Evolutionary conservation across 768 basidiomycete species (phyloP), one percentile per base, ranked within the genome.

Genomic region (Serendipita sp.): DNA sequence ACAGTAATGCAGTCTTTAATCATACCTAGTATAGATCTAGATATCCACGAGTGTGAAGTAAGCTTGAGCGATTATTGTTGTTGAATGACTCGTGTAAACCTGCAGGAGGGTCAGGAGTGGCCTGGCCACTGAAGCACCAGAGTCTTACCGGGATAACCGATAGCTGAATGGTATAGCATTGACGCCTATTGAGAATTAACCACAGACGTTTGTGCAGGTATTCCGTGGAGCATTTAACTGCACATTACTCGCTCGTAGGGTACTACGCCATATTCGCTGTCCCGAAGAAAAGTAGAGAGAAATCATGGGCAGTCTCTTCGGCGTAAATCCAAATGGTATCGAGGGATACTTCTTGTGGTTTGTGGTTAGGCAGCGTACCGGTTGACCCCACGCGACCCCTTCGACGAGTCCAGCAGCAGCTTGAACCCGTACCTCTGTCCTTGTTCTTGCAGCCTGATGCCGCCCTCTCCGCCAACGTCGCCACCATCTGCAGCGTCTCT

Each of bases 401-500:
- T 13, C 7, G 13, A 7, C 41, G 41, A 41, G 41, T 41, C 41
- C 41, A 41, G 41, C 41, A 7, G 5, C 8, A 52, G 8, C 48
- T 52, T 52, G 48, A 16, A 52, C 48, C 48, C 32, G 10, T 18
- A 18, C 48, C 48, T 18, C 48, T 32, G 18, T 52, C 18, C 48
- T 32, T 52, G 48, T 32, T 32, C 32, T 18, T 32, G 48, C 18
- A 8, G 18, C 18, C 18, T 52, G 48, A 32, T 38, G 28, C 56
- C 56, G 30, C 28, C 56, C 35, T 38, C 56, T 28, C 56, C 56
- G 36, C 56, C 56, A 28, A 38, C 56, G 28, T 56, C 70, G 36
- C 64, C 67, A 8, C 70, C 70, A 2, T 65, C 69, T 3, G 85
- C 79, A 67, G 81, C 83, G 0, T 81, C 75, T 66, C 81, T 89